phyloP scores from a whole-genome alignment of 192 early-diverging fungal species.

The Spinellus fusiger region DNA sequence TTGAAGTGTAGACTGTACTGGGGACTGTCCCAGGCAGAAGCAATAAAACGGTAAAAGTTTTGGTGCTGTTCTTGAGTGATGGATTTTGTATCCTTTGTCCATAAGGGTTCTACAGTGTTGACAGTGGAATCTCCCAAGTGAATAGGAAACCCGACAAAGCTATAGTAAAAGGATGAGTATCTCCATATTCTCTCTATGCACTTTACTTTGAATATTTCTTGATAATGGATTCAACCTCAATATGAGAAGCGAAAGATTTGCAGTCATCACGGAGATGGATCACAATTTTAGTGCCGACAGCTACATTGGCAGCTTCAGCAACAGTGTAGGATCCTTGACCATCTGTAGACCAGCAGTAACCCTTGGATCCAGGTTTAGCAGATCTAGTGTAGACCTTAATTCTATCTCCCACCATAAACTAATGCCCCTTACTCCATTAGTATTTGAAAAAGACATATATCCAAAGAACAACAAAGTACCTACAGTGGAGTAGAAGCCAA shows the following conservation, averaged over 20 bases:
- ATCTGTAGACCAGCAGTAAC: conserved; percentile 74
- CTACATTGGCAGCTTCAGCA: conserved; percentile 73
- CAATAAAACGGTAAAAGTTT: conserved; percentile 57
- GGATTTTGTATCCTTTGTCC: conserved; percentile 50
- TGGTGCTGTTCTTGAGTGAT: conserved; percentile 53
- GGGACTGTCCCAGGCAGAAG: conserved; percentile 54
- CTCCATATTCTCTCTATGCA: background rate
- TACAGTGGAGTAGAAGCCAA: conserved; percentile 55
- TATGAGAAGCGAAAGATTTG: conserved; percentile 48
- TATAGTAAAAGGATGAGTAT: conserved; percentile 2
- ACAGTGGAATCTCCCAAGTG: conserved; percentile 47
- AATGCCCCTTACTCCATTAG: background rate
- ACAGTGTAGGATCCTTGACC: conserved; percentile 72
- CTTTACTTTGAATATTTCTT: conserved; percentile 58
- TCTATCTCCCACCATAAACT: conserved; percentile 75
- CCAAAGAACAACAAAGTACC: background rate
- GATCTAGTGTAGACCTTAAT: conserved; percentile 72
- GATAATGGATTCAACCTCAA: conserved; percentile 47
- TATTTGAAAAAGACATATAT: background rate
- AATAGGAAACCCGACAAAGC: conserved; percentile 57
- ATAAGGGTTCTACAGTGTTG: conserved; percentile 56
- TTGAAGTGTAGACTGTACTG: conserved; percentile 56
- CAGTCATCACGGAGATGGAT: conserved; percentile 71
- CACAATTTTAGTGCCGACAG: conserved; percentile 77
- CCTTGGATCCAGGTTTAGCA: conserved; percentile 54